These are phyloP conservation scores for Cryphonectria naterciae DNA, from an alignment of 2,329 filamentous ascomycete species.

Conservation along the genomic window DNA sequence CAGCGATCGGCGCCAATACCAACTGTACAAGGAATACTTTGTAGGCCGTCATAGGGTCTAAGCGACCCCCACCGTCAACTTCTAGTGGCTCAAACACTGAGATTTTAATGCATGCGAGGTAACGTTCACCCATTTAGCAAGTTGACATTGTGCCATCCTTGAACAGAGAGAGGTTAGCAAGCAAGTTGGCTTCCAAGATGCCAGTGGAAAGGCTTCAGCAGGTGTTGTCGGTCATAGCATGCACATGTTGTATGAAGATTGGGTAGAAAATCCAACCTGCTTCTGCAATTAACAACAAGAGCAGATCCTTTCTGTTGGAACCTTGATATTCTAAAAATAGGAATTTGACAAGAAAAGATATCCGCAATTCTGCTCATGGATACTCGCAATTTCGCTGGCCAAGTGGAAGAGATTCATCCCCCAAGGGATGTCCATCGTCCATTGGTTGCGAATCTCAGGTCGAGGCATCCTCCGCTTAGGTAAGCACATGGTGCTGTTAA, in stretches of 20 bases:
- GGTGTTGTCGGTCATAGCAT: background rate
- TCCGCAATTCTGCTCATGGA: background rate
- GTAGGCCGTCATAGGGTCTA: background rate
- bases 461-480: background rate
- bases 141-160: constrained; percentile 12
- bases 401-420: background rate
- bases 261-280: too few relatives aligned
- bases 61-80: background rate
- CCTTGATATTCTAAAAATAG: background rate
- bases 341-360: background rate
- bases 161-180: background rate
- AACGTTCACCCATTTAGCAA: background rate
- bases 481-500: background rate
- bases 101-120: background rate
- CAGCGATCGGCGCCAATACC: background rate
- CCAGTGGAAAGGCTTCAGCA: background rate
- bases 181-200: background rate
- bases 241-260: background rate
- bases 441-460: background rate
- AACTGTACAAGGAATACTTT: background rate
- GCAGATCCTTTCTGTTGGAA: background rate
- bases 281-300: too few relatives aligned
- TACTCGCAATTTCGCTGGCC: background rate
- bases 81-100: background rate
- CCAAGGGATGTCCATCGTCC: too few relatives aligned